Base-by-base conservation (phyloP, 805 yeast genomes). In the Diddensiella santjacobensis region DNA sequence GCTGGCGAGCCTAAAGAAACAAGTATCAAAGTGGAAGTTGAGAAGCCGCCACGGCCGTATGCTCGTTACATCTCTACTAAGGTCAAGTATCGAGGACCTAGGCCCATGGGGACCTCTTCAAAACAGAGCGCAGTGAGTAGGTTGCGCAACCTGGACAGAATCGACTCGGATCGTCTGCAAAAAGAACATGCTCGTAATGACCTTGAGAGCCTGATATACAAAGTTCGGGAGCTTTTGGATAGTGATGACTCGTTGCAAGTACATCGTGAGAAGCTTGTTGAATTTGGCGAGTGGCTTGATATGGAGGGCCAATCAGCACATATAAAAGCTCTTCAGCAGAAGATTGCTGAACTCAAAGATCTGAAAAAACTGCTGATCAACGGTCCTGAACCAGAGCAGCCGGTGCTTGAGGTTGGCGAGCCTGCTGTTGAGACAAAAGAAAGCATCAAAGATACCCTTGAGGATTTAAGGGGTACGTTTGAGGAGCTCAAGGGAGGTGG, bases 281-380 rank as follows among this genome's bases (percentile, higher is more conserved):
- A 69, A 3, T 77, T 83, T 3, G 67, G 85, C 40, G 91, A 84
- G 50, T 87, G 96, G 96, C 68, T 88, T 33, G 95, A 87, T 43
- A 79, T 77, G 57, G 88, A 80, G 15, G 74, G 87, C 31, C 84
- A 77, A 46, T 71, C 68, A 19, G 76, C 85, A 1, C 53, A 64
- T 0, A 41, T 66, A 10, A 45, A 41, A 45, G 49, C 11, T n/a
- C 40, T 51, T 18, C 38, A 40, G 23, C 48, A 44, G 18, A 50
- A 52, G 33, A 24, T 53, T 6, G 26, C 22, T 11, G 50, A 48
- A 23, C 36, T 49, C 23, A 35, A 48, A 13, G 31, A 42, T 8
- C 20, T 35, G 15, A 35, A 17, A 35, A 17, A 35, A 13, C 31
- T 26, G 8, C 31, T 26, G 8, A 13, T 26, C 13, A 13, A 26